These are phyloP conservation scores for Fibroporia radiculosa DNA, from an alignment of 768 basidiomycete species.

Conservation along the genomic window DNA sequence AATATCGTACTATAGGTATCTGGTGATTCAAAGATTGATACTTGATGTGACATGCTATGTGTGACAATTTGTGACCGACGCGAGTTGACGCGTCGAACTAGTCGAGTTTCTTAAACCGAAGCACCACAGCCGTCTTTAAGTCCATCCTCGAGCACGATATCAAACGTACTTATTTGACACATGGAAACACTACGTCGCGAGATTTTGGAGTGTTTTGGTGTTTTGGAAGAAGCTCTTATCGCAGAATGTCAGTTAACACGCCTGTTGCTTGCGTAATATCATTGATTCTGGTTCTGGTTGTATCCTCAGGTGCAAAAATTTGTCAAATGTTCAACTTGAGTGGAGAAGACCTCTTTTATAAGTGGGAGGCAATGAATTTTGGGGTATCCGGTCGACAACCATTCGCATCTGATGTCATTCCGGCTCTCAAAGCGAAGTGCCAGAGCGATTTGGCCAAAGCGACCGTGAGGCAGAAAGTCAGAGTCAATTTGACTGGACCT, in stretches of 20 bases:
- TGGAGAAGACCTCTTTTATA: slow-evolving; percentile 50
- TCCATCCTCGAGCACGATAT: too few relatives aligned
- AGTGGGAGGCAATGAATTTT: slow-evolving; percentile 52
- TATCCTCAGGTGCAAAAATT: slow-evolving; percentile 45
- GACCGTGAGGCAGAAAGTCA: slow-evolving; percentile 25
- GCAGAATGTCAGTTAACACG: slow-evolving; percentile 39
- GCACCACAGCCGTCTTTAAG: too few relatives aligned
- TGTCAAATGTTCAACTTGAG: slow-evolving; percentile 54
- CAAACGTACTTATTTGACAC: neutral
- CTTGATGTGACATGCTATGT: neutral
- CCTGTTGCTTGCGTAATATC: neutral
- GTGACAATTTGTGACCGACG: slow-evolving; percentile 7
- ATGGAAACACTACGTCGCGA: slow-evolving; percentile 1
- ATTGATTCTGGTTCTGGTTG: slow-evolving; percentile 16
- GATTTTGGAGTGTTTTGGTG: slow-evolving; percentile 9
- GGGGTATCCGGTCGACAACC: slow-evolving; percentile 26
- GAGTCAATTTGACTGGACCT: slow-evolving; percentile 14
- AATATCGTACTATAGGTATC: too few relatives aligned
- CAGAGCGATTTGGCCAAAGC: slow-evolving; percentile 30
- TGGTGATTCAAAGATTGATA: too few relatives aligned
- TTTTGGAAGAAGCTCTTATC: slow-evolving; percentile 10
- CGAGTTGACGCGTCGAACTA: neutral
- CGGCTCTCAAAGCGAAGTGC: slow-evolving; percentile 31
- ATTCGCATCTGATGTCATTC: slow-evolving; percentile 42
- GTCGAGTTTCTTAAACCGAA: too few relatives aligned